Base-by-base conservation (phyloP, 805 yeast species). In the Yarrowia phangngaensis region DNA sequence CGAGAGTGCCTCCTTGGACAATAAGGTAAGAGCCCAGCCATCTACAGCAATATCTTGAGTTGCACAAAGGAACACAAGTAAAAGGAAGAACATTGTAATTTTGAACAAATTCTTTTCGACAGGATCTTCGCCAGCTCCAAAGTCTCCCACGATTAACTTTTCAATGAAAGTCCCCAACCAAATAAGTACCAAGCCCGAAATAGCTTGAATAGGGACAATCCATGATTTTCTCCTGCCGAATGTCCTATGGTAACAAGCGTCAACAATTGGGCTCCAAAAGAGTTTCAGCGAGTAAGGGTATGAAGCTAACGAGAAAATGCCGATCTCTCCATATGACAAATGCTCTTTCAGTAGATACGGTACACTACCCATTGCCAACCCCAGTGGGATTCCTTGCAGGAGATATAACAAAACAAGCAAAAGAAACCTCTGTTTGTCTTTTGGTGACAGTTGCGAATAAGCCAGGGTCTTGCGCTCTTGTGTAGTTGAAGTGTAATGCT, bases 41-140 rank as follows among this genome's bases (percentile, higher is more conserved):
- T 92, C 98, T 16, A 92, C 98, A 0, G 98, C 97, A 50, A 92
- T 92, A 63, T 92, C 98, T 65, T 92, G 98, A 0, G 98, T 90
- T 0, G 97, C 97, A 68, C 97, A 89, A 52, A 89, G 71, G 51
- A 90, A 76, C 23, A 92, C 92, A 52, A 92, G 69, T 16, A 78
- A 55, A 58, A 89, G 84, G 65, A 92, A 92, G 51, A 78, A 72
- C 41, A 70, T 56, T 0, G 97, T 86, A 53, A 92, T 75, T 3
- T 66, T 61, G 11, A 67, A 59, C 52, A 87, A 67, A 55, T 80
- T 70, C 20, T 64, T 53, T 17, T 61, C 56, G 11, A 30, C 28
- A n/a, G 34, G 28, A 23, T 68, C 63, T 19, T 24, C 32, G 8
- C 29, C 32, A 9, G 24, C 31, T 1, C 12, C 5, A 0, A 88